Conservation (phyloP, 2,329 filamentous ascomycete genomes). For the Plectosphaerella cucumerina region DNA sequence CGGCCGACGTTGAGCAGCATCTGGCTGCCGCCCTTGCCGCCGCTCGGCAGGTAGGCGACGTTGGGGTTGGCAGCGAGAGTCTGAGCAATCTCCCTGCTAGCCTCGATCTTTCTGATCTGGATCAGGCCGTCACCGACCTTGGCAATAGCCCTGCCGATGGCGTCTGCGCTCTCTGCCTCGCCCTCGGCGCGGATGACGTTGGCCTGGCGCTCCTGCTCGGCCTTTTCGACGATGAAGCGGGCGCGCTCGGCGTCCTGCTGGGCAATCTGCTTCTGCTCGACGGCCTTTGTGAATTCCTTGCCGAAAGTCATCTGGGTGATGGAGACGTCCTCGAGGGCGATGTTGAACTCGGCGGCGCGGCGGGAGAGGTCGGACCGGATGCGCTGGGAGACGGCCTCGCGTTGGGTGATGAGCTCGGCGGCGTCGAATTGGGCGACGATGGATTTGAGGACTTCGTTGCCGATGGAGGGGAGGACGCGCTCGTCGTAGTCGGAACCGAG, state of each 20-base stretch:
- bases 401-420: conserved; percentile 96
- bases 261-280: conserved; percentile 99
- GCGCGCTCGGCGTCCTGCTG: conserved; percentile 98
- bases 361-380: conserved; percentile 90
- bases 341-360: conserved; percentile 96
- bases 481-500: conserved; percentile 98
- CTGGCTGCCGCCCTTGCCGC: conserved; percentile 54
- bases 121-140: conserved; percentile 92
- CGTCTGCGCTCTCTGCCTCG: conserved; percentile 94
- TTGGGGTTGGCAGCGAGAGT: conserved; percentile 89
- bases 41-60: conserved; percentile 87
- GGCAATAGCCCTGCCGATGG: conserved; percentile 87
- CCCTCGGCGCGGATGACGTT: conserved; percentile 98
- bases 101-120: conserved; percentile 95
- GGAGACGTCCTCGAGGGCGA: conserved; percentile 95
- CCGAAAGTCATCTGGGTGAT: conserved; percentile 99
- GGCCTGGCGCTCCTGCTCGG: conserved; percentile 97
- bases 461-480: conserved; percentile 95
- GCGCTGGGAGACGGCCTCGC: conserved; percentile 91
- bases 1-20: conserved; percentile 50
- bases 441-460: conserved; percentile 98
- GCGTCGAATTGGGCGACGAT: conserved; percentile 99
- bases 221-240: conserved; percentile 96
- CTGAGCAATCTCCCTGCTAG: conserved; percentile 90
- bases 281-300: conserved; percentile 96